Percentiles rank a stretch among this genome's conserved stretches.
Evolutionary conservation across 2,329 filamentous ascomycete genomes (phyloP).

Genomic region (Ophiostoma angusticollis): DNA sequence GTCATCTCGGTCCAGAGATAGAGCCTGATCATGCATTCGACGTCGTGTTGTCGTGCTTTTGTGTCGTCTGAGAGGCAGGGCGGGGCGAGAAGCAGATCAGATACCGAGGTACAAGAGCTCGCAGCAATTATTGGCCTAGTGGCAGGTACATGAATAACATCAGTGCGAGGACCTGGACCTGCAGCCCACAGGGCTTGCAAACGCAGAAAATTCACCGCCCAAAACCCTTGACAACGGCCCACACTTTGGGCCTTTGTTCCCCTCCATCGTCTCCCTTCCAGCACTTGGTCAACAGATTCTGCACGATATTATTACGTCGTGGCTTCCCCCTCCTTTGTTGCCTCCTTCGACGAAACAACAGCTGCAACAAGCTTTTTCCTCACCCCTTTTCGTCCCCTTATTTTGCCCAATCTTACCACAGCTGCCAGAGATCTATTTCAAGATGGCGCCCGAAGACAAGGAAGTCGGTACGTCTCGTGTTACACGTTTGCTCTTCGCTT

Average conservation of each 20-base stretch:
- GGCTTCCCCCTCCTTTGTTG: conserved; percentile 1
- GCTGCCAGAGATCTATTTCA: neutral
- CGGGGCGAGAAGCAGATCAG: neutral
- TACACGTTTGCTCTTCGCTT: conserved; percentile 1
- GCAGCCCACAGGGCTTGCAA: conserved; percentile 5
- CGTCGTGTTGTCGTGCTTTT: too few relatives aligned
- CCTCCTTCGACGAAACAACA: conserved; percentile 4
- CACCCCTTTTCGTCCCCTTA: neutral
- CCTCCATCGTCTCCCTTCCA: conserved; percentile 3
- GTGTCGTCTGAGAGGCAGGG: too few relatives aligned
- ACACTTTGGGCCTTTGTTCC: conserved; percentile 1
- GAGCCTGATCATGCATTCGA: too few relatives aligned
- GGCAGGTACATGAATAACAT: neutral
- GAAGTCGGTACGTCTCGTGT: conserved; percentile 27
- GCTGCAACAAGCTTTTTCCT: conserved; percentile 5
- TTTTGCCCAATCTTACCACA: neutral
- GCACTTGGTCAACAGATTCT: conserved; percentile 4
- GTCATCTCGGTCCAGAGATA: too few relatives aligned
- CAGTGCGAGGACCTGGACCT: neutral
- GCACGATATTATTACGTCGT: neutral
- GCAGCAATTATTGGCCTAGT: too few relatives aligned
- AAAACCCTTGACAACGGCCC: conserved; percentile 6
- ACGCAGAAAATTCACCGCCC: conserved; percentile 6
- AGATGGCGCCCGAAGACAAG: conserved; percentile 28
- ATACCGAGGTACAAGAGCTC: neutral